Evolutionary conservation across 2,329 filamentous ascomycete genomes (phyloP), one percentile per base, ranked within the genome.

Genomic region (Colletotrichum zoysiae): DNA sequence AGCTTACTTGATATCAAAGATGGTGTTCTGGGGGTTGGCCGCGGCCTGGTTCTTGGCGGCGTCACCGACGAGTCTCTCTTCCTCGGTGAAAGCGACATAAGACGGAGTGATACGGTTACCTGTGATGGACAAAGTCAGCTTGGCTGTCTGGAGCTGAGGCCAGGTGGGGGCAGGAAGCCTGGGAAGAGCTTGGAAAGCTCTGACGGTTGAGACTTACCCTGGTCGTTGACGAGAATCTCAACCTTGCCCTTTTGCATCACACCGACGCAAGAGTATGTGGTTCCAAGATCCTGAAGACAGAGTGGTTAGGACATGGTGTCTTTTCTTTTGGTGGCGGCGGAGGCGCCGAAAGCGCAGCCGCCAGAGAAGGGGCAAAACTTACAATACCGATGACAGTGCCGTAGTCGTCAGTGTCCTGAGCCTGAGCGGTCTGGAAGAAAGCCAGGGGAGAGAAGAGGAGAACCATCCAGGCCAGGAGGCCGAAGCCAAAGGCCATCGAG

Each of bases 171-270:
- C 40, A 42, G 16, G 7, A 18, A 46, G 30, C 30, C 30, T 30
- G 57, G 44, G 26, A 33, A 16, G 23, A 33, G 42, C 38, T n/a
- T 16, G 9, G 18, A n/a, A 23, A 18, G 35, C 38, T 56, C 16
- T 11, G 1, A 33, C 20, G 18, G 4, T 33, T 16, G 9, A 61
- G 5, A 61, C 78, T 56, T 67, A 81, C 81, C 81, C 88, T 97
- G 95, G 85, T 97, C 94, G 88, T 97, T 97, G 85, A 94, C 93
- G 78, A 97, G 89, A 86, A 97, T 97, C 81, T 97, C 94, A 78
- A 97, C 94, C 85, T 95, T 96, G 83, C 95, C 95, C 82, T 94
- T 93, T 82, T 95, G 92, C 94, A 97, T 97, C 82, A 97, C 94
- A 92, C 93, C 95, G 79, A 97, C 94, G 85, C 95, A 97, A 79